phyloP scores from a whole-genome alignment of 2,329 filamentous ascomycete genomes.

The Fusarium sp. region DNA sequence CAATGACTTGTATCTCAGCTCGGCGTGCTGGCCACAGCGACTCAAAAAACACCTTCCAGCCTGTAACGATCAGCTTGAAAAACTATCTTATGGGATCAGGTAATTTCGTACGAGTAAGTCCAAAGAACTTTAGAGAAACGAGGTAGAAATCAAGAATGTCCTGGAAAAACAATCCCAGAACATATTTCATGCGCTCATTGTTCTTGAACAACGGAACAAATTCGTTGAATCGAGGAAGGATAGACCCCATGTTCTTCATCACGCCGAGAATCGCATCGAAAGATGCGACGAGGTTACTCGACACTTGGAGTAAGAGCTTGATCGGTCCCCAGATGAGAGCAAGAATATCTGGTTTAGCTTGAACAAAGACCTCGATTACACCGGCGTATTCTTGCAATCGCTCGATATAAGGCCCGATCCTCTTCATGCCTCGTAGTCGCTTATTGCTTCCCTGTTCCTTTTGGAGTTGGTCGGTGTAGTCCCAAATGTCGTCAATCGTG shows the following conservation, averaged over 20 bases:
- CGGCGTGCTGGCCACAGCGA: background rate
- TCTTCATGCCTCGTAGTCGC: background rate
- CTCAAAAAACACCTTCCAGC: background rate
- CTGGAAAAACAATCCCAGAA: slow-evolving; percentile 9
- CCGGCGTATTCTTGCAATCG: slow-evolving; percentile 25
- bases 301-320: background rate
- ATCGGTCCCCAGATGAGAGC: slow-evolving; percentile 24
- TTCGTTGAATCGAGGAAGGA: background rate
- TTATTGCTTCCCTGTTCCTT: background rate
- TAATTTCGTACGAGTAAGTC: background rate
- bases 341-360: slow-evolving; percentile 9
- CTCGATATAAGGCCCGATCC: background rate
- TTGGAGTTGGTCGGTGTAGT: background rate
- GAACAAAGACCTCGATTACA: slow-evolving; percentile 5
- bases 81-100: fast-evolving
- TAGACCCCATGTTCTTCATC: background rate
- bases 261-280: background rate
- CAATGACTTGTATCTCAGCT: background rate
- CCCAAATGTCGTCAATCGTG: background rate
- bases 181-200: background rate
- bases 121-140: slow-evolving; percentile 3
- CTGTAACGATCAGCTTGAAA: background rate
- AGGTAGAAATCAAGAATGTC: slow-evolving; percentile 19
- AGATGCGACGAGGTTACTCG: background rate
- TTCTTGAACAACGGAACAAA: background rate